These are phyloP conservation scores for Metschnikowia koreensis DNA, from an alignment of 805 yeast species.

Conservation along the genomic window DNA sequence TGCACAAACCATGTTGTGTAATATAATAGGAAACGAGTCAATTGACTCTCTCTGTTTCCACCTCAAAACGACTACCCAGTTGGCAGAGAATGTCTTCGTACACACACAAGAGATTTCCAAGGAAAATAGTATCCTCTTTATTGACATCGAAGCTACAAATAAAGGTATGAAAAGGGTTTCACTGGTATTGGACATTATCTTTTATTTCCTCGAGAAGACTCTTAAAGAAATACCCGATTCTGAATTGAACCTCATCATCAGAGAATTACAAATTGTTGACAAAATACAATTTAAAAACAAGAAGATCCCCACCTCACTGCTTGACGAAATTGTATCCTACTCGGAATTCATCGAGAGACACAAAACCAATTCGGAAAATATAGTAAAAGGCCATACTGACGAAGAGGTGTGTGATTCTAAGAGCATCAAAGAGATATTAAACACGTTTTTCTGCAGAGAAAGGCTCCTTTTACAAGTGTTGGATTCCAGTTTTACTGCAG, in stretches of 20 bases:
- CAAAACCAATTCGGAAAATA: neutral
- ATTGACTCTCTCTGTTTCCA: constrained; percentile 45
- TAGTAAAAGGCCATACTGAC: constrained; percentile 1
- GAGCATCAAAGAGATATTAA: neutral
- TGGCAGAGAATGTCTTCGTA: constrained; percentile 40
- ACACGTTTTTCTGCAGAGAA: neutral
- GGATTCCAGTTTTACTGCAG: neutral
- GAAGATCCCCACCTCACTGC: constrained; percentile 19
- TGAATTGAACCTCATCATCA: constrained; percentile 39
- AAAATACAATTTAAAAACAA: constrained; percentile 39
- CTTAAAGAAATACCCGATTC: neutral
- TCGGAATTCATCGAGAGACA: constrained; percentile 10
- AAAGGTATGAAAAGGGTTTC: constrained; percentile 42
- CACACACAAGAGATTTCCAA: constrained; percentile 38
- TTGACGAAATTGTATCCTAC: constrained; percentile 11
- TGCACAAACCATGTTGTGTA: constrained; percentile 49
- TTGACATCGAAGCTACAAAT: constrained; percentile 51
- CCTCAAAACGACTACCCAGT: constrained; percentile 31
- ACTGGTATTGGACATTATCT: constrained; percentile 32
- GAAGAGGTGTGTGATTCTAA: neutral
- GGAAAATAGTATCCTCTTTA: constrained; percentile 39
- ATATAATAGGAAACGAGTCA: constrained; percentile 63
- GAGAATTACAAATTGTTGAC: constrained; percentile 49
- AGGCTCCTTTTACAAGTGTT: constrained; percentile 1
- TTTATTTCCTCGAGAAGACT: constrained; percentile 25